Percentiles rank a stretch among this genome's conserved stretches.
Evolutionary conservation across 257 asterid species (phyloP).

Genomic region (Capsicum baccatum): DNA sequence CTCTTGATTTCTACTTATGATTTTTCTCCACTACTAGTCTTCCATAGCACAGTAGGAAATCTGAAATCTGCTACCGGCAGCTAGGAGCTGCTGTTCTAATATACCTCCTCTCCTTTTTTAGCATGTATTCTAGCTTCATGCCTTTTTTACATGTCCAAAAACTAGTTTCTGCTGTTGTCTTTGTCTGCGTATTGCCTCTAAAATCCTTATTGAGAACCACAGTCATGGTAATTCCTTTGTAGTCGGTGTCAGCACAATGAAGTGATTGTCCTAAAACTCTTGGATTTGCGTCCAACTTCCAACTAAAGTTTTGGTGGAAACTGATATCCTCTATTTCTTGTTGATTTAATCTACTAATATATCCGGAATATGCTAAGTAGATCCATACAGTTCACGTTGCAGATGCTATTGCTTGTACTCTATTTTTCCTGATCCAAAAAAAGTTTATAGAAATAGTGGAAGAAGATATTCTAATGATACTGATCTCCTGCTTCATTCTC

Average conservation of each 20-base stretch:
- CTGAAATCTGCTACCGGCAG: not conserved
- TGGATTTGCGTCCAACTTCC: not conserved
- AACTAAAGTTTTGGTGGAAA: not conserved
- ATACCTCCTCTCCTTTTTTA: not conserved
- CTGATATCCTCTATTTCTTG: not conserved
- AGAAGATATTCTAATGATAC: constrained; percentile 9
- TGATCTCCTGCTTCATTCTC: constrained; percentile 22
- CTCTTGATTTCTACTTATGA: not conserved
- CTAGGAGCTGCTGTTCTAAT: constrained; percentile 15
- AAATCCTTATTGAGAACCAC: not conserved
- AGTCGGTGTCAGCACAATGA: not conserved
- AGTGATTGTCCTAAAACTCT: not conserved
- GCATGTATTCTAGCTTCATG: constrained; percentile 4
- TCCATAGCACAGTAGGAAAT: not conserved
- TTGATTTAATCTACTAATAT: not conserved
- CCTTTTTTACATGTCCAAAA: not conserved
- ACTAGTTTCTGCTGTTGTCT: constrained; percentile 1
- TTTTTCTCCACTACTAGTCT: constrained; percentile 20
- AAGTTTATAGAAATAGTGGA: not conserved
- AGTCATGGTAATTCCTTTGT: constrained; percentile 11
- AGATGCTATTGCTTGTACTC: not conserved
- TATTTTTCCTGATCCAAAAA: not conserved
- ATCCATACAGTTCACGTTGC: not conserved
- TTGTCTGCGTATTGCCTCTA: constrained; percentile 11
- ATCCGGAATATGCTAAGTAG: constrained; percentile 4